phyloP scores from a whole-genome alignment of 371 early-diverging fungal genomes.

The Mortierella sp. region DNA sequence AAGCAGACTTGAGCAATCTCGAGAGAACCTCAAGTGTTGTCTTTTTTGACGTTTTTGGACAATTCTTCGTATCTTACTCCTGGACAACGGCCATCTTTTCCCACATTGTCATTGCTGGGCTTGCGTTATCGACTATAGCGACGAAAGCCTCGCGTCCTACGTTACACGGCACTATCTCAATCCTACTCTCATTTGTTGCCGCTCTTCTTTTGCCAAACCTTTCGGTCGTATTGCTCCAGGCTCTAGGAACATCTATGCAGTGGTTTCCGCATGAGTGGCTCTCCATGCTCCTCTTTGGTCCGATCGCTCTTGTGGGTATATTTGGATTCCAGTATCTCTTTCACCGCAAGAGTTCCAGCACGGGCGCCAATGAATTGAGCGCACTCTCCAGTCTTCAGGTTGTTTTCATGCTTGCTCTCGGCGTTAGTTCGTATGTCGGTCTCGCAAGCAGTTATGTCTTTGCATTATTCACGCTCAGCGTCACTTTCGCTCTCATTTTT shows the following conservation, averaged over 20 bases:
- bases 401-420: constrained; percentile 18
- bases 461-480: constrained; percentile 27
- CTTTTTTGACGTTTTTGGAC: constrained; percentile 75
- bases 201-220: constrained; percentile 59
- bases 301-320: constrained; percentile 60
- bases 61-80: constrained; percentile 70
- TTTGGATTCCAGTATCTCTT: constrained; percentile 62
- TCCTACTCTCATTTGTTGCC: constrained; percentile 60
- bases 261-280: constrained; percentile 76
- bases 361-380: constrained; percentile 28
- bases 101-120: constrained; percentile 36
- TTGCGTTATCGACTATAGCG: constrained; percentile 9
- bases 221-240: constrained; percentile 58
- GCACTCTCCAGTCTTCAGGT: constrained; percentile 25
- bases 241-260: constrained; percentile 66
- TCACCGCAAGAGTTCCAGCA: constrained; percentile 26
- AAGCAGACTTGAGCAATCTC: constrained; percentile 61
- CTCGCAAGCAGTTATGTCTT: constrained; percentile 35
- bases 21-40: constrained; percentile 67
- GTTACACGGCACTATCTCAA: constrained; percentile 35
- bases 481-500: constrained; percentile 23
- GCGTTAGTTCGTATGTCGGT: constrained; percentile 11
- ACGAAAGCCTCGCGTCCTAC: constrained; percentile 15
- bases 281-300: constrained; percentile 68
- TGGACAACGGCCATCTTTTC: constrained; percentile 66